A percentile compares a stretch with the other conserved stretches of the same genome.
phyloP scores from a whole-genome alignment of 2,329 filamentous ascomycete genomes.

The Raffaelea deltoideospora region DNA sequence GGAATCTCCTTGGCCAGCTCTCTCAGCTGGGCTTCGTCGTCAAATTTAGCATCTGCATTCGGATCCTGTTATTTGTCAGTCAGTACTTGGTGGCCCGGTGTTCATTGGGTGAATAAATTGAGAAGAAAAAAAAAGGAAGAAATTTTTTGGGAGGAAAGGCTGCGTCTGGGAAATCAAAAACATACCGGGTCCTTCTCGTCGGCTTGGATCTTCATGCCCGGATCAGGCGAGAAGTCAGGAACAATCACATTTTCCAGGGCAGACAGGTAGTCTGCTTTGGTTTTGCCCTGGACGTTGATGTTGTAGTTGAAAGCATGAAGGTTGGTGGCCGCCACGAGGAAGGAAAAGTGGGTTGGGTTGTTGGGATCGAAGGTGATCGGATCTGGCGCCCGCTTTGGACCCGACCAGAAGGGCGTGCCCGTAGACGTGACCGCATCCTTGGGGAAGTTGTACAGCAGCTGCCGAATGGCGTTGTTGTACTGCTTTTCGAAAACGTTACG shows the following conservation, averaged over 20 bases:
- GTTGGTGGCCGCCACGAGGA: slow-evolving; percentile 77
- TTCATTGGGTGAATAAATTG: no score
- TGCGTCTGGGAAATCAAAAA: slow-evolving; percentile 5
- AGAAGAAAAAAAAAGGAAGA: no score
- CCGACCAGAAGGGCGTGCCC: slow-evolving; percentile 92
- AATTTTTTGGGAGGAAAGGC: not conserved
- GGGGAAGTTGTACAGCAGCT: slow-evolving; percentile 92
- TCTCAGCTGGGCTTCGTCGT: slow-evolving; percentile 64
- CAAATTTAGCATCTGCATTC: slow-evolving; percentile 48
- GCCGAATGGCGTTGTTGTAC: slow-evolving; percentile 92
- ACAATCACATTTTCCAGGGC: slow-evolving; percentile 88
- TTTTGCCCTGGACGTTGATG: slow-evolving; percentile 68
- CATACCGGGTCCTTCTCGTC: slow-evolving; percentile 78
- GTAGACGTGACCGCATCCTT: slow-evolving; percentile 81
- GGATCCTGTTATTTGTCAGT: slow-evolving; percentile 45
- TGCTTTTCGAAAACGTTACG: slow-evolving; percentile 89
- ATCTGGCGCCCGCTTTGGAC: slow-evolving; percentile 90
- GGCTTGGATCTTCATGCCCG: slow-evolving; percentile 90
- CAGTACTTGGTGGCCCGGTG: no score
- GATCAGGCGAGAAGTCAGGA: slow-evolving; percentile 82
- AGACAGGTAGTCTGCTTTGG: slow-evolving; percentile 57
- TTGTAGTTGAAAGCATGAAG: slow-evolving; percentile 97
- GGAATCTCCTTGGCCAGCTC: slow-evolving; percentile 61
- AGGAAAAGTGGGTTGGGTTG: slow-evolving; percentile 76
- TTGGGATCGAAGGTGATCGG: slow-evolving; percentile 75